phyloP scores from a whole-genome alignment of 2,329 filamentous ascomycete species.

The Arthrocladium fulminans region DNA sequence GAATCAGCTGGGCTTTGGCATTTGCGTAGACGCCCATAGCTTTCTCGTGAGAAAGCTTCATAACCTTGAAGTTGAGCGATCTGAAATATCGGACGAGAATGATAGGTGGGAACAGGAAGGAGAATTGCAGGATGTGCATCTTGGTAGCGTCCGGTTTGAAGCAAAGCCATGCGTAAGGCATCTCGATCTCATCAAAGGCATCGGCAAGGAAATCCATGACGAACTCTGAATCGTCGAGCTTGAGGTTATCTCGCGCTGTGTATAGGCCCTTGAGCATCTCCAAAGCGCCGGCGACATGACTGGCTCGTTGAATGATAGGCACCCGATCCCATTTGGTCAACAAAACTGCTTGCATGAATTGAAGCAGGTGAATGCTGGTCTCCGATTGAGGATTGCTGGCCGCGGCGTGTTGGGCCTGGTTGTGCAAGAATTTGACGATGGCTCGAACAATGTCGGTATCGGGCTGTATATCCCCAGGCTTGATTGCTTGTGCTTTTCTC shows the following conservation, averaged over 20 bases:
- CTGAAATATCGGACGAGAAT: slow-evolving; percentile 76
- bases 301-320: slow-evolving; percentile 59
- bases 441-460: slow-evolving; percentile 1
- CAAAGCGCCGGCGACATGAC: slow-evolving; percentile 67
- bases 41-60: slow-evolving; percentile 71
- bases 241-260: slow-evolving; percentile 57
- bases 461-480: not conserved
- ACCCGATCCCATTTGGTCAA: slow-evolving; percentile 73
- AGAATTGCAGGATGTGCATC: slow-evolving; percentile 68
- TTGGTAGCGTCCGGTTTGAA: slow-evolving; percentile 53
- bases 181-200: slow-evolving; percentile 62
- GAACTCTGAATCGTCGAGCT: slow-evolving; percentile 58
- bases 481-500: not conserved
- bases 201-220: slow-evolving; percentile 67
- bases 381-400: not conserved
- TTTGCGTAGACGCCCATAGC: slow-evolving; percentile 44
- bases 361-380: slow-evolving; percentile 8
- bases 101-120: slow-evolving; percentile 67
- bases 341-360: slow-evolving; percentile 47
- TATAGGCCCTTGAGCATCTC: slow-evolving; percentile 64
- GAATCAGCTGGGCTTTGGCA: slow-evolving; percentile 37
- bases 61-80: slow-evolving; percentile 74
- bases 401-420: too few relatives aligned
- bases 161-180: slow-evolving; percentile 63
- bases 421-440: slow-evolving; percentile 15